Conservation (phyloP, 139 green algal genomes). For the Prasinococcaceae sp. region DNA sequence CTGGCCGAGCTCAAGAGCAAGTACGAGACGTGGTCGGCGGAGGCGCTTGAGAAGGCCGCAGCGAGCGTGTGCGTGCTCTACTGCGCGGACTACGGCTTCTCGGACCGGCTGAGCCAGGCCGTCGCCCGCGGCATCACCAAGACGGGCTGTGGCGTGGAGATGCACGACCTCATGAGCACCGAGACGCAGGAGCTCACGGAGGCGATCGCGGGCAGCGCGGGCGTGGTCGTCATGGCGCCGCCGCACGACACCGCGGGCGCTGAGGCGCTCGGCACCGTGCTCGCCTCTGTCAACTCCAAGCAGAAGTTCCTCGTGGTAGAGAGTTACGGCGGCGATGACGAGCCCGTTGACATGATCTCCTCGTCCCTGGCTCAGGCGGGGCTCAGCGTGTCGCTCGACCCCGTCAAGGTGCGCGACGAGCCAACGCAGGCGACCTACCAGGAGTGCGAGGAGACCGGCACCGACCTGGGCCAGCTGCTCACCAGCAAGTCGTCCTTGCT, state of each 20-base stretch:
- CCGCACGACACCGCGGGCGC: constrained; percentile 7
- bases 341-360: constrained; percentile 80
- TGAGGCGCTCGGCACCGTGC: constrained; percentile 44
- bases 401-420: constrained; percentile 62
- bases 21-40: constrained; percentile 50
- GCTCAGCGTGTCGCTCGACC: constrained; percentile 32
- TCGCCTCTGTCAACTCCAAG: constrained; percentile 43
- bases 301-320: constrained; percentile 86
- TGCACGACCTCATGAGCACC: constrained; percentile 65
- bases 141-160: constrained; percentile 65
- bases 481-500: constrained; percentile 60
- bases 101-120: constrained; percentile 59
- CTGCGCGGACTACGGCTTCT: constrained; percentile 76
- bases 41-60: constrained; percentile 43
- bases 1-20: constrained; percentile 52
- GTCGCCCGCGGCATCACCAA: constrained; percentile 90
- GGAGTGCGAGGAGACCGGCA: constrained; percentile 84
- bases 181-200: constrained; percentile 68
- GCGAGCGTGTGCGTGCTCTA: constrained; percentile 71
- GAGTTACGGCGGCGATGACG: constrained; percentile 77
- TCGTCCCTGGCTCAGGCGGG: constrained; percentile 38
- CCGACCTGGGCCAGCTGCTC: constrained; percentile 55
- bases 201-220: constrained; percentile 37
- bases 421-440: constrained; percentile 52
- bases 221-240: constrained; percentile 68